Conservation (phyloP, 805 yeast genomes). For the Debaryomyces prosopidis region DNA sequence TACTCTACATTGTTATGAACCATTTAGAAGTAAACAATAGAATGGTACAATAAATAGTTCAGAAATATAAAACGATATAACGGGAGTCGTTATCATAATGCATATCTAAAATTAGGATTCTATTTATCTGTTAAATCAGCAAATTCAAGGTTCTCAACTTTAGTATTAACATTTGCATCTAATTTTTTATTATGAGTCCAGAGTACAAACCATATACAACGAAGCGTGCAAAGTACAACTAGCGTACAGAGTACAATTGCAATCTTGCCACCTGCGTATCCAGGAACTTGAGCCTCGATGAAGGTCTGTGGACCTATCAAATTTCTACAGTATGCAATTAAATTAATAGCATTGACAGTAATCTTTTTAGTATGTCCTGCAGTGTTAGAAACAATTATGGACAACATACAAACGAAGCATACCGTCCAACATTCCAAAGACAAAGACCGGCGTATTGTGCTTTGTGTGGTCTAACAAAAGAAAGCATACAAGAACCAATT, state of each 20-base stretch:
- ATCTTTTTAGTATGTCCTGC: slow-evolving; percentile 61
- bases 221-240: too few relatives aligned
- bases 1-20: too few relatives aligned
- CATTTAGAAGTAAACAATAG: too few relatives aligned
- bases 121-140: slow-evolving; percentile 56
- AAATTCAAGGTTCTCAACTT: slow-evolving; percentile 43
- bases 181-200: too few relatives aligned
- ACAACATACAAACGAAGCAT: slow-evolving; percentile 28
- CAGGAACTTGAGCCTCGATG: slow-evolving; percentile 42
- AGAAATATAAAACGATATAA: too few relatives aligned
- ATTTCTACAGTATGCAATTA: slow-evolving; percentile 57
- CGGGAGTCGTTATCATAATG: neutral
- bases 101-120: slow-evolving; percentile 49
- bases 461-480: too few relatives aligned
- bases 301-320: slow-evolving; percentile 57
- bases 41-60: too few relatives aligned
- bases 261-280: slow-evolving; percentile 40
- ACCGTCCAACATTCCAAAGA: slow-evolving; percentile 27
- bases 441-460: slow-evolving; percentile 7
- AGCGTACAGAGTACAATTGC: slow-evolving; percentile 35
- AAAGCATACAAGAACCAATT: too few relatives aligned
- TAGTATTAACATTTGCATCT: too few relatives aligned
- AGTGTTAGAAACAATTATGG: slow-evolving; percentile 46
- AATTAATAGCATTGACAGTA: slow-evolving; percentile 43
- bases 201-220: too few relatives aligned